Base-by-base conservation (phyloP, 2,329 filamentous ascomycete species). In the Diaporthe destruens region DNA sequence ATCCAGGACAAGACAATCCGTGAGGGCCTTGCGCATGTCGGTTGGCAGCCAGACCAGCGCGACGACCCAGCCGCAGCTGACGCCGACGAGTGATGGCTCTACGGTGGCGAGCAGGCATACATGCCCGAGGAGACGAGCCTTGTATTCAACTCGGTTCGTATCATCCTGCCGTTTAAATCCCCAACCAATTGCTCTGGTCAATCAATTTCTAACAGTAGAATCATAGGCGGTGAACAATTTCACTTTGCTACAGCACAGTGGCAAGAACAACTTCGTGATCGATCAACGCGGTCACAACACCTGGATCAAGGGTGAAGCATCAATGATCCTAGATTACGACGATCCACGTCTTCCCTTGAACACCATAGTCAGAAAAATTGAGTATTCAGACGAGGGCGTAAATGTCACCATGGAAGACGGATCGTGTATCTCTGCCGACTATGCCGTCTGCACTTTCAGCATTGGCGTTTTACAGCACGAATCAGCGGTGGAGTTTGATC, bases 401-500 rank as follows among this genome's bases (percentile, higher is more conserved):
- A 29, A 36, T 18, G 29, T 65, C 29, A 49, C 42, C 11, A 49
- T 65, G 42, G 59, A 65, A 6, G 59, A 65, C 6, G 59, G 44
- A 0, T 49, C 42, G 18, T 65, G 59, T 25, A 51, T 65, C 1
- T 16, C 42, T 18, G 59, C 59, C 29, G 59, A 65, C 29, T 51
- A 65, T 9, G 59, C 59, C 11, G 44, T 65, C 44, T 65, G 59
- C 44, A 65, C 59, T 16, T 65, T 65, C 44, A 51, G 42, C 9
- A 16, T 65, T 29, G 59, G 59, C 14, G 59, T 65, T 11, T 18
- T 65, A 3, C 29, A 65, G 16, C 42, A 65, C 8, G 59, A 65
- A 51, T 63, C 42, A 16, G 59, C 44, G 2, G 44, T 65, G 6
- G 44, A 34, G 8, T 65, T 65, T 18, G 29, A 51, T 16, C 44